phyloP scores from a whole-genome alignment of 2,329 filamentous ascomycete species.

The Sclerotinia minor region DNA sequence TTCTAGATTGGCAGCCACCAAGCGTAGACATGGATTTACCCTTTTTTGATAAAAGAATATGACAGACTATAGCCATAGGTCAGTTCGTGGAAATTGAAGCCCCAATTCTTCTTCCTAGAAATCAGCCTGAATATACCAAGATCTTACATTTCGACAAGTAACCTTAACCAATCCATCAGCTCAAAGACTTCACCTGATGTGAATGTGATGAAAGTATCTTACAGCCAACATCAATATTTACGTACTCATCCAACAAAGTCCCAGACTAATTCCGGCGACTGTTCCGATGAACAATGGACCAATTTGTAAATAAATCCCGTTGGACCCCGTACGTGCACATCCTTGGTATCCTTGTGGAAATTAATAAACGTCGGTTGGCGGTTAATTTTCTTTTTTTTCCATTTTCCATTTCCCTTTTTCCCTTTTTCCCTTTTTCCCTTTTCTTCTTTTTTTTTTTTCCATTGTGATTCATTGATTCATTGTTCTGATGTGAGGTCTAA shows the following conservation, averaged over 20 bases:
- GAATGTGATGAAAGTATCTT: not conserved
- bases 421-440: not conserved
- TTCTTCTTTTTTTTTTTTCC: not conserved
- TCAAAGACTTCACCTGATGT: not conserved
- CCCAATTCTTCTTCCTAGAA: not conserved
- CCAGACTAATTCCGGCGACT: not conserved
- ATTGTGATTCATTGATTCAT: not conserved
- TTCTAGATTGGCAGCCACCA: too few species aligned
- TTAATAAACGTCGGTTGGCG: not conserved
- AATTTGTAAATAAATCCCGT: not conserved
- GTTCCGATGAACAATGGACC: not conserved
- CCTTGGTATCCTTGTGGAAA: conserved; percentile 9
- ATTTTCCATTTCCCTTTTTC: not conserved
- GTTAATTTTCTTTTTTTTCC: not conserved
- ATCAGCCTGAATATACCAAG: too few species aligned
- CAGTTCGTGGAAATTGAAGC: not conserved
- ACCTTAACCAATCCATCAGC: not conserved
- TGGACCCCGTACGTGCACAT: not conserved
- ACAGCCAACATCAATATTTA: not conserved
- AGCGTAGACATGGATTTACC: too few species aligned
- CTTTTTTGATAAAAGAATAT: too few species aligned
- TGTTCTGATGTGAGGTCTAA: not conserved
- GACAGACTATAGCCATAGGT: not conserved
- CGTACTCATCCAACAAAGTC: not conserved
- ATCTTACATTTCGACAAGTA: not conserved